phyloP scores from a whole-genome alignment of 164 flowering plant genomes.

The Amborella trichopoda region DNA sequence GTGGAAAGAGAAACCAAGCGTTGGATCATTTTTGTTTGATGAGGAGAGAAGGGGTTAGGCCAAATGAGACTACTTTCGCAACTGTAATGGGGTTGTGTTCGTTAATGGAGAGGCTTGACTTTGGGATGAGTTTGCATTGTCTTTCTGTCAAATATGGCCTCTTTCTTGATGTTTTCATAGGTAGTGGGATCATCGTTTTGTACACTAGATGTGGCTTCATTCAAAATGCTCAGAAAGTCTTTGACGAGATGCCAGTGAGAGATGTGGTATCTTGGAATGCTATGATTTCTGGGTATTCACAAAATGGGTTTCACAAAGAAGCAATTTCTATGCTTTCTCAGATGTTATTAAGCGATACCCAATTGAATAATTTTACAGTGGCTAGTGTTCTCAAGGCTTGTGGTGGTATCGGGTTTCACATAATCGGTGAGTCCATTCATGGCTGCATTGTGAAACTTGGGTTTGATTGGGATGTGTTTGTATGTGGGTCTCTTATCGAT shows the following conservation, averaged over 20 bases:
- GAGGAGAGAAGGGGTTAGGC: constrained; percentile 1
- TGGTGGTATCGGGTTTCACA: constrained; percentile 1
- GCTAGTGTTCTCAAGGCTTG: constrained; percentile 7
- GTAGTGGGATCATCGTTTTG: constrained; percentile 3
- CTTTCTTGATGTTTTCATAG: neutral
- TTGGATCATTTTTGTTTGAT: neutral
- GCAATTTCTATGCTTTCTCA: constrained; percentile 3
- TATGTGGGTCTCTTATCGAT: neutral
- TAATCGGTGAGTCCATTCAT: constrained; percentile 3
- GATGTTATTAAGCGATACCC: neutral
- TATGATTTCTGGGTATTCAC: constrained; percentile 4
- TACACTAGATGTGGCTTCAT: neutral
- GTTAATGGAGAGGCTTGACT: neutral
- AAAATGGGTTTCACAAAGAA: constrained; percentile 1
- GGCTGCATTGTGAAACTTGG: constrained; percentile 1
- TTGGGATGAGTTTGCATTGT: constrained; percentile 2
- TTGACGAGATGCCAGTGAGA: constrained; percentile 1
- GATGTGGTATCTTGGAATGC: constrained; percentile 5
- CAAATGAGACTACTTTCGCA: neutral
- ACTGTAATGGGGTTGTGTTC: neutral
- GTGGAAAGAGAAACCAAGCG: neutral
- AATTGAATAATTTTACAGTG: constrained; percentile 2
- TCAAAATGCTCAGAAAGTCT: constrained; percentile 1
- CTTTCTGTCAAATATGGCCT: constrained; percentile 2
- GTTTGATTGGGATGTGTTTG: constrained; percentile 4